Evolutionary conservation across 1,284 basidiomycete genomes (phyloP), one percentile per base, ranked within the genome.

Genomic region (Mrakiaceae sp.): DNA sequence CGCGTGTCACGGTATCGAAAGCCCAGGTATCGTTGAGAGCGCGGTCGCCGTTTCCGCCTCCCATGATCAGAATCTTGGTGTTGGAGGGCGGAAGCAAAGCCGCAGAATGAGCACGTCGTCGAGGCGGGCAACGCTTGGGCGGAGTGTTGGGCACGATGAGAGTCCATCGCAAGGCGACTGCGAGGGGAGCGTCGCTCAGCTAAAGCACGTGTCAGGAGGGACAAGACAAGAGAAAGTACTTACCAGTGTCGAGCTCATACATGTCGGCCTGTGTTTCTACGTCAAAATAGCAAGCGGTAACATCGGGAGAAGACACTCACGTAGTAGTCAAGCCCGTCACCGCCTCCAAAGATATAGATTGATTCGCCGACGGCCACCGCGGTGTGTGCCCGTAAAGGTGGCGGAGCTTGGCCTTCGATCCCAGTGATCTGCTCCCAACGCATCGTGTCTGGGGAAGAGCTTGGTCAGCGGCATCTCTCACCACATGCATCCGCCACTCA

Each of bases 11-110:
- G 0, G 88, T 82, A 68, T 94, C 90, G 12, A 95, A 79, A 14
- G 86, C 84, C 90, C 91, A 94, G 6, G 95, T 79, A 73, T 96
- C 92, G 71, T 92, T 91, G 67, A 96, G 79, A 0, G 92, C 92
- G 16, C 83, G 84, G 75, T 87, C 81, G 0, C 92, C 92, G 68
- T 93, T 94, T 3, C 92, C 93, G 27, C 93, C 92, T 4, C 92
- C 92, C 72, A 96, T 96, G 3, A 96, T 78, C 79, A 88, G 89
- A 0, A 96, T 81, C 71, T 64, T 83, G 81, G 54, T 81, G 79
- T 72, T 90, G 86, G 47, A 44, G 27, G 27, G 27, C 27, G 27
- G 27, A 42, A 44, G 40, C 27, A 85, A 78, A 40, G 92, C 88
- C 2, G 89, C 84, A 0, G 90, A 90, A 74, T 96, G 92, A 2